Evolutionary conservation across 2,329 filamentous ascomycete genomes (phyloP), one percentile per base, ranked within the genome.

Genomic region (Epichloe elymi): DNA sequence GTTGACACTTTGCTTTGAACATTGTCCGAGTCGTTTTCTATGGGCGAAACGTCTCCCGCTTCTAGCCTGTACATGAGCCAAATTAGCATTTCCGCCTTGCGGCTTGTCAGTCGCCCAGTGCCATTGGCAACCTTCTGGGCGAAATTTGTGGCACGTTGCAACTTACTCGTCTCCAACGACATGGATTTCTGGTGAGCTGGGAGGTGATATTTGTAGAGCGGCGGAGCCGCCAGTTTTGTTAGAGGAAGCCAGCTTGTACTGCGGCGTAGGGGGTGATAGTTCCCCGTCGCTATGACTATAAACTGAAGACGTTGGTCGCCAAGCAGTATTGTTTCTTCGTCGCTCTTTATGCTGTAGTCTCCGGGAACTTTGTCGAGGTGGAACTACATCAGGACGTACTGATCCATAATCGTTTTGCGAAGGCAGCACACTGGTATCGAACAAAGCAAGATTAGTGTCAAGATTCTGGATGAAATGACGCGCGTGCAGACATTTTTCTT

Each of bases 281-380:
- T 57, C 53, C 46, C 46, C 53, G 54, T 56, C 52, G 49, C 51
- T 56, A 62, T 85, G 46, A 40, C 54, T 59, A 54, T 63, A 84
- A 45, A 81, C 57, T 15, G 83, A 84, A 35, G 82, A 83, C 6
- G 70, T 57, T n/a, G 75, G 74, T 40, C 75, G 74, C 55, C 66
- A 68, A 49, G 60, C 62, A 36, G 67, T 64, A 53, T 57, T 59
- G 52, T 60, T 65, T 30, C 51, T 49, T 43, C 37, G 38, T 7
- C 38, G 49, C 6, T 20, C 26, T 44, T 51, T 46, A 17, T 52
- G 55, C 59, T 57, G 48, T 54, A 58, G 53, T 58, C 64, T 53
- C 51, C 58, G 59, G 12, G 67, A 63, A 50, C 68, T 70, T 60
- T 63, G 63, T 23, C 64, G 63, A 39, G 70, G 63, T 36, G 64